These are phyloP conservation scores for Grigorovia jiainica DNA, from an alignment of 805 yeast species.

Conservation along the genomic window DNA sequence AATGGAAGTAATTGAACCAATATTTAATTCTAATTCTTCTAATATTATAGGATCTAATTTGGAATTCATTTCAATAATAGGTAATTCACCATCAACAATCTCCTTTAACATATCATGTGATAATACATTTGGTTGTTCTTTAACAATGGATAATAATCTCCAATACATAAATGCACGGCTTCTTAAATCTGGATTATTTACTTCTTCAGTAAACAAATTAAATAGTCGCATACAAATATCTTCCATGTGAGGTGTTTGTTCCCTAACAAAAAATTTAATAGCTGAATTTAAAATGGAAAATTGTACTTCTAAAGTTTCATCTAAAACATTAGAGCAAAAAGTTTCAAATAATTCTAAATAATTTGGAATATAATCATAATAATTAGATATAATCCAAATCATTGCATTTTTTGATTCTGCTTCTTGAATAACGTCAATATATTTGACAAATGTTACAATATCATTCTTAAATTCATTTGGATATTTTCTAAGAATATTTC, in stretches of 20 bases:
- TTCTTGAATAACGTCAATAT: slow-evolving; percentile 51
- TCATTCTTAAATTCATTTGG: slow-evolving; percentile 47
- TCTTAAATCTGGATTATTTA: slow-evolving; percentile 75
- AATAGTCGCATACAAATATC: slow-evolving; percentile 47
- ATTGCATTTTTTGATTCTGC: slow-evolving; percentile 70
- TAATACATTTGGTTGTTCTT: slow-evolving; percentile 27
- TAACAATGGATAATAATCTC: slow-evolving; percentile 51
- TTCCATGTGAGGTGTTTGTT: slow-evolving; percentile 45
- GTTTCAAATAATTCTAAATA: slow-evolving; percentile 21
- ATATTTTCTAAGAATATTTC: slow-evolving; percentile 68
- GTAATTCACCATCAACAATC: slow-evolving; percentile 53
- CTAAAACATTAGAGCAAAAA: slow-evolving; percentile 37
- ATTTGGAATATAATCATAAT: slow-evolving; percentile 36
- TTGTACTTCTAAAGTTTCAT: slow-evolving; percentile 69
- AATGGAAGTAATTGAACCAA: slow-evolving; percentile 76
- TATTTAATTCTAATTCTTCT: slow-evolving; percentile 73
- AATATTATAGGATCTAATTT: slow-evolving; percentile 58
- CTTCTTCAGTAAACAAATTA: slow-evolving; percentile 62
- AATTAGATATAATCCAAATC: slow-evolving; percentile 80
- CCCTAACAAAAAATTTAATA: slow-evolving; percentile 54
- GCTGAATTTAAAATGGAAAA: slow-evolving; percentile 63
- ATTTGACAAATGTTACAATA: slow-evolving; percentile 33
- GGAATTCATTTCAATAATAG: slow-evolving; percentile 60
- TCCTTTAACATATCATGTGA: slow-evolving; percentile 34
- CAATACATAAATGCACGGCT: slow-evolving; percentile 82